These are phyloP conservation scores for Ophiocordyceps polyrhachis-furcata DNA, from an alignment of 2,329 filamentous ascomycete species.

Conservation along the genomic window DNA sequence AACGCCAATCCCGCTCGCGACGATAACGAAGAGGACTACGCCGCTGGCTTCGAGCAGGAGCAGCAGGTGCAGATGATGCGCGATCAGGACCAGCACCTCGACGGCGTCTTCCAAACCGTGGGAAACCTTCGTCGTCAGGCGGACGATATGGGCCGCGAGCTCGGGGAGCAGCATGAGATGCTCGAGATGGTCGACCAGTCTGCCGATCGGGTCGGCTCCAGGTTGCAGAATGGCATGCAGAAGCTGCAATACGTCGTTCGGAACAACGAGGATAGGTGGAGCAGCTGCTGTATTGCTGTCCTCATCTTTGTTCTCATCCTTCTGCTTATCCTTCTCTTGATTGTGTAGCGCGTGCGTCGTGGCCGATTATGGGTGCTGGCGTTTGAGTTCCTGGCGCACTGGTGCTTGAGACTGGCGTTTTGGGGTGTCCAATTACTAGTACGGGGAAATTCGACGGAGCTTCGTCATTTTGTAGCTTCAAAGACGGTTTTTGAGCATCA, in stretches of 20 bases:
- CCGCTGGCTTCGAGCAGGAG: slow-evolving; percentile 65
- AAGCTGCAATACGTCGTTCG: slow-evolving; percentile 71
- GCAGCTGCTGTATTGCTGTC: slow-evolving; percentile 78
- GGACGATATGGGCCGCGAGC: slow-evolving; percentile 84
- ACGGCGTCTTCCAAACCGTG: slow-evolving; percentile 84
- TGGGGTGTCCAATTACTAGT: neutral
- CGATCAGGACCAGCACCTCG: slow-evolving; percentile 84
- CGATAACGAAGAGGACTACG: slow-evolving; percentile 39
- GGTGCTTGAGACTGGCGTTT: neutral
- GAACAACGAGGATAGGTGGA: slow-evolving; percentile 74
- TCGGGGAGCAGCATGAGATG: slow-evolving; percentile 88
- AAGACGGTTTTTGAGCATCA: neutral
- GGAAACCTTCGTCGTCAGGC: slow-evolving; percentile 81
- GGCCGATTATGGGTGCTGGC: neutral
- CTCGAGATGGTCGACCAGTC: slow-evolving; percentile 69
- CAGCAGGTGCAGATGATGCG: slow-evolving; percentile 83
- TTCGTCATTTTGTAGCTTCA: neutral
- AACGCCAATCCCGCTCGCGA: slow-evolving; percentile 28
- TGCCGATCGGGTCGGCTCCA: slow-evolving; percentile 71
- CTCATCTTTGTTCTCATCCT: slow-evolving; percentile 80
- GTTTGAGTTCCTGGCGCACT: neutral
- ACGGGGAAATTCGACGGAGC: neutral
- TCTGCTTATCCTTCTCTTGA: slow-evolving; percentile 58
- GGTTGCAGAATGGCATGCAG: slow-evolving; percentile 70
- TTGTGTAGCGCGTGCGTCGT: slow-evolving; percentile 24